Conservation (phyloP, 768 basidiomycete genomes). For the Lactarius sp. region DNA sequence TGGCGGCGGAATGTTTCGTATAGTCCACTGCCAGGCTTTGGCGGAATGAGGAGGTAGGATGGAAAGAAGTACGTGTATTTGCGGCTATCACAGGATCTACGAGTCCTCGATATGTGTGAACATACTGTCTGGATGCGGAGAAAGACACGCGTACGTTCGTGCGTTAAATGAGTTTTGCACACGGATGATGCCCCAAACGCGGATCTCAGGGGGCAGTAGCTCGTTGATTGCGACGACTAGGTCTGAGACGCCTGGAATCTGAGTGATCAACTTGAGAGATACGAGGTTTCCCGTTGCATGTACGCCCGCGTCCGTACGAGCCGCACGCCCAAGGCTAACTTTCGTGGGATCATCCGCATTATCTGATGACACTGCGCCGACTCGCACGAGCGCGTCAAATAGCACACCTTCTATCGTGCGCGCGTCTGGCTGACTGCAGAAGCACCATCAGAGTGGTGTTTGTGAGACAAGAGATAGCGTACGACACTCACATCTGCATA, state of each 20-base stretch:
- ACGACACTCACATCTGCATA: constrained; percentile 84
- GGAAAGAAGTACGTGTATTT: constrained; percentile 98
- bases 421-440: constrained; percentile 59
- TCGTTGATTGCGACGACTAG: constrained; percentile 73
- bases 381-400: constrained; percentile 82
- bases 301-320: constrained; percentile 95
- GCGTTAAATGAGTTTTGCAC: constrained; percentile 82
- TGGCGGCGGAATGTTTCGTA: constrained; percentile 41
- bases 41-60: constrained; percentile 86
- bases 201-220: constrained; percentile 85
- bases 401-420: constrained; percentile 87
- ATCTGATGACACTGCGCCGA: constrained; percentile 91
- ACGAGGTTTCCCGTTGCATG: constrained; percentile 95
- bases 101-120: constrained; percentile 4
- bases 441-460: background rate
- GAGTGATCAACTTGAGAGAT: constrained; percentile 82
- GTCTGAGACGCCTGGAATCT: constrained; percentile 65
- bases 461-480: background rate
- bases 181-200: constrained; percentile 85
- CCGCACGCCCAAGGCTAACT: constrained; percentile 84
- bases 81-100: constrained; percentile 85
- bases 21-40: constrained; percentile 69
- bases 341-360: constrained; percentile 89
- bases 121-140: background rate
- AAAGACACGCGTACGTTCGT: constrained; percentile 45